Base-by-base conservation (phyloP, 2,329 filamentous ascomycete species). In the Colletotrichum endophyticum region DNA sequence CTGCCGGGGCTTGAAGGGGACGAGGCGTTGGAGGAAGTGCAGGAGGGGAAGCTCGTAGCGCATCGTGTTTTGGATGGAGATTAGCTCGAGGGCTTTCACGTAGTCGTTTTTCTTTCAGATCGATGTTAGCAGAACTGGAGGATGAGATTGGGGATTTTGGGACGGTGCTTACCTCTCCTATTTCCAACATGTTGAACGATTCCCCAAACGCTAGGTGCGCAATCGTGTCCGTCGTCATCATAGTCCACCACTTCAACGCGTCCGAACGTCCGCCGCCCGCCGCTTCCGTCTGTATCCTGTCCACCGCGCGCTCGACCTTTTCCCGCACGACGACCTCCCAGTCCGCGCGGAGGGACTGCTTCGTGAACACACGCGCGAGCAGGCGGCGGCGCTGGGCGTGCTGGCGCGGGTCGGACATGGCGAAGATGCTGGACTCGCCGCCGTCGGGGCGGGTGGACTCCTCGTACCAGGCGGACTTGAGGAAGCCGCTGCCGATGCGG, bases 191-290 rank as follows among this genome's bases (percentile, higher is more conserved):
- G 0, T 82, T 81, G 76, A 92, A 91, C 1, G 89, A 89, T 30
- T 91, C 86, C 0, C 90, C 90, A 80, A 92, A 92, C 4, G 84
- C 87, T 15, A 92, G 80, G 63, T 91, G 85, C 0, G 87, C 88
- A 59, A 91, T 89, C 1, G 90, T 82, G 78, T 92, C 91, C 0
- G 89, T 90, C 0, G 89, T 82, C 84, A 91, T 87, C 75, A 89
- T 91, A 6, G 87, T 81, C 82, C 85, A 89, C 90, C 90, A 92
- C 74, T 90, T 90, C 76, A 86, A 84, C 0, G 91, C 81, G 77
- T 92, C 89, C 0, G 82, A 84, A 13, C 61, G n/a, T 0, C 77
- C 82, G 0, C 86, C 84, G 0, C 80, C 81, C 1, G 72, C 72
- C 22, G 86, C 84, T 62, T 91, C 89, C 27, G 85, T 80, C 0